Evolutionary conservation across 495 filamentous ascomycete species (phyloP).

Genomic region (Choiromyces venosus): DNA sequence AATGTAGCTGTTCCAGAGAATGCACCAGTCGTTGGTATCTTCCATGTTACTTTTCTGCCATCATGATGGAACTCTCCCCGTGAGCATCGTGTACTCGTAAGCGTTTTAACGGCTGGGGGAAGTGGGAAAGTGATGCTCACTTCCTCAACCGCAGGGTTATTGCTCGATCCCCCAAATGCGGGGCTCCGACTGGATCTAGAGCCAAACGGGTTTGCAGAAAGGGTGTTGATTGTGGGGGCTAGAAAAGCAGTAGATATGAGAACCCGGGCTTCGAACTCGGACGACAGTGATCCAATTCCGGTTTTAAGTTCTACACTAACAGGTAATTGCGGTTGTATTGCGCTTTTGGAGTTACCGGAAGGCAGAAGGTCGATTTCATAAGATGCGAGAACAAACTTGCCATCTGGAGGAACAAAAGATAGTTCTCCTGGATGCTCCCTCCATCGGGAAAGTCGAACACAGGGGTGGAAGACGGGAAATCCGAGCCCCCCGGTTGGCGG

Average conservation of each 20-base stretch:
- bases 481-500: constrained; percentile 56
- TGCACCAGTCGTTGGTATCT: constrained; percentile 64
- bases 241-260: constrained; percentile 61
- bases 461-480: constrained; percentile 94
- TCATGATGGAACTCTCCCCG: constrained; percentile 76
- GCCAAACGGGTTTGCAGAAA: constrained; percentile 27
- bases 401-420: constrained; percentile 92
- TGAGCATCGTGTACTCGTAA: constrained; percentile 76
- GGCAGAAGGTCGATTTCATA: constrained; percentile 92
- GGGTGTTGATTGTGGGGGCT: constrained; percentile 18
- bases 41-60: constrained; percentile 75
- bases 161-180: constrained; percentile 54
- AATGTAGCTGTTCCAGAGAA: constrained; percentile 63
- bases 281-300: constrained; percentile 61
- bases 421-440: constrained; percentile 80
- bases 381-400: constrained; percentile 86
- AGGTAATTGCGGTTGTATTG: constrained; percentile 68
- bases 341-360: constrained; percentile 43
- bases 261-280: constrained; percentile 85
- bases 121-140: constrained; percentile 76
- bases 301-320: constrained; percentile 76
- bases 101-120: constrained; percentile 71
- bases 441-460: constrained; percentile 81
- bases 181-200: constrained; percentile 55
- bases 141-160: constrained; percentile 69